Conservation (phyloP, 495 filamentous ascomycete species). For the Jackrogersella minutella region DNA sequence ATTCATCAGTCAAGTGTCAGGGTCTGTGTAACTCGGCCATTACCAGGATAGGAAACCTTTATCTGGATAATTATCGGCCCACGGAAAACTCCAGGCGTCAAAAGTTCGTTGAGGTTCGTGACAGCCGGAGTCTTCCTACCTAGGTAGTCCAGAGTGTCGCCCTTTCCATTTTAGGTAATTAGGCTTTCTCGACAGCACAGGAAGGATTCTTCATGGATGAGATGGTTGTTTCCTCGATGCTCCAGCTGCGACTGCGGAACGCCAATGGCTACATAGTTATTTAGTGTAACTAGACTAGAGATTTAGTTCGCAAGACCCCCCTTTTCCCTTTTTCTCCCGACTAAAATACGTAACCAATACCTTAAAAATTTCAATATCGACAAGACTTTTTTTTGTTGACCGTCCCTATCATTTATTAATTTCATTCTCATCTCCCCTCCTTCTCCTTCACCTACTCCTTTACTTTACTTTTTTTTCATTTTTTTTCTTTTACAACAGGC, state of each 20-base stretch:
- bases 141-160: not conserved
- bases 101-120: not conserved
- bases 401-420: slow-evolving; percentile 13
- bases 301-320: not conserved
- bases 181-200: not conserved
- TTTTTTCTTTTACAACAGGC: not conserved
- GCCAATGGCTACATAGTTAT: not conserved
- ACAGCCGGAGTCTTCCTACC: not conserved
- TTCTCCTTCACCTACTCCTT: not conserved
- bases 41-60: slow-evolving; percentile 12
- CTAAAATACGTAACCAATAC: not conserved
- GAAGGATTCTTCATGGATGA: too few species aligned
- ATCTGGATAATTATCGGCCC: slow-evolving; percentile 16
- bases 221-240: too few species aligned
- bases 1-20: slow-evolving; percentile 4
- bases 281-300: slow-evolving; percentile 15
- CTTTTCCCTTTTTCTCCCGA: slow-evolving; percentile 5
- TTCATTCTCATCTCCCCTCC: not conserved
- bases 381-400: slow-evolving; percentile 38
- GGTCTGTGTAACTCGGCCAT: slow-evolving; percentile 8
- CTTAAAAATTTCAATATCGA: slow-evolving; percentile 6
- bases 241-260: not conserved
- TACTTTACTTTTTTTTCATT: not conserved
- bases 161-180: slow-evolving; percentile 11
- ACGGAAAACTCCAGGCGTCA: not conserved